Evolutionary conservation across 2,329 filamentous ascomycete species (phyloP).

Genomic region (Lachnellula suecica): DNA sequence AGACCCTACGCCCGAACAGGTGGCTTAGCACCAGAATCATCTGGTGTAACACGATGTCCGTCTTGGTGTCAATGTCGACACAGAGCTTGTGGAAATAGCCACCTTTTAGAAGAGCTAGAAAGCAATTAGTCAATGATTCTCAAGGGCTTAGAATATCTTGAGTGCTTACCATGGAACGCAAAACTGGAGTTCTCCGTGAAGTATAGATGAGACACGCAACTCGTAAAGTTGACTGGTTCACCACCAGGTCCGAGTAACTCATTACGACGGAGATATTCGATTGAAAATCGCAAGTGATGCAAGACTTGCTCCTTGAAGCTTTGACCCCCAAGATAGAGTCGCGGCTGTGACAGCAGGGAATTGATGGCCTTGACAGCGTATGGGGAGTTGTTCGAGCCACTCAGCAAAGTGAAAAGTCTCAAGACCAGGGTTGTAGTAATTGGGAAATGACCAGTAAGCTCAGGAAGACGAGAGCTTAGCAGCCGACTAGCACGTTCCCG

Average conservation of each 20-base stretch:
- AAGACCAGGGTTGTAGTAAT: slow-evolving; percentile 73
- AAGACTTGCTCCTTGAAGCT: slow-evolving; percentile 67
- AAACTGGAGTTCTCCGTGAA: slow-evolving; percentile 75
- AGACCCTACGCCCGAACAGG: slow-evolving; percentile 62
- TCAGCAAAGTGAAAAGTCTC: slow-evolving; percentile 64
- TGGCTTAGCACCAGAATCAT: slow-evolving; percentile 70
- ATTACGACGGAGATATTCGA: slow-evolving; percentile 74
- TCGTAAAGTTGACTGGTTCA: slow-evolving; percentile 69
- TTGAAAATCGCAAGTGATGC: slow-evolving; percentile 77
- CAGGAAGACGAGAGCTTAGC: slow-evolving; percentile 71
- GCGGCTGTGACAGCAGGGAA: slow-evolving; percentile 66
- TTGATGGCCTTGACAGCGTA: slow-evolving; percentile 64
- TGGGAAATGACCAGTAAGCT: slow-evolving; percentile 75
- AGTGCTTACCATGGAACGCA: slow-evolving; percentile 61
- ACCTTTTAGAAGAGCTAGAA: slow-evolving; percentile 58
- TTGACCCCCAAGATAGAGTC: slow-evolving; percentile 68
- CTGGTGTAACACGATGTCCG: slow-evolving; percentile 50
- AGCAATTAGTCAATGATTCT: slow-evolving; percentile 10
- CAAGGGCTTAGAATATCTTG: neutral
- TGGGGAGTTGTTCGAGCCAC: slow-evolving; percentile 61
- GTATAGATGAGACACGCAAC: slow-evolving; percentile 70
- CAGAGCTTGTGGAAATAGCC: slow-evolving; percentile 71
- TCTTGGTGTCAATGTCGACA: slow-evolving; percentile 50
- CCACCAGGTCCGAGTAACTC: slow-evolving; percentile 61
- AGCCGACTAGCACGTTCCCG: slow-evolving; percentile 63